These are phyloP conservation scores for Rhododendron ferrugineum DNA, from an alignment of 148 eudicot species.

Conservation along the genomic window DNA sequence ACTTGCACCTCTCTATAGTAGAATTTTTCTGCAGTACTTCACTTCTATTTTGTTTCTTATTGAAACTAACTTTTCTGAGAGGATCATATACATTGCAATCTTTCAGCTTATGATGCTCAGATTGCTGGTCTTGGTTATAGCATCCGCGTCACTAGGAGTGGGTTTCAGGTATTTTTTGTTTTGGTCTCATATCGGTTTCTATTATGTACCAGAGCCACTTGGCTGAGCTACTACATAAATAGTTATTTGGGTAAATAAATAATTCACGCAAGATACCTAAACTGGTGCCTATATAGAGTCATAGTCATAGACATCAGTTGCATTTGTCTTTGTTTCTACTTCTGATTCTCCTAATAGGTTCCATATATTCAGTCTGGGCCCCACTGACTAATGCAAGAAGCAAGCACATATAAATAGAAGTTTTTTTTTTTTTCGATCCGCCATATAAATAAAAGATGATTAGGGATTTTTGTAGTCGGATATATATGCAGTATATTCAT, in stretches of 20 bases:
- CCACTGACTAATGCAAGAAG: background rate
- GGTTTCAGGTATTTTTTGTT: constrained; percentile 64
- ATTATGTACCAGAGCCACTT: background rate
- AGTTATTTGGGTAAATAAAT: background rate
- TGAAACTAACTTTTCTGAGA: background rate
- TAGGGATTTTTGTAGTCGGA: background rate
- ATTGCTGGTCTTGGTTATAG: constrained; percentile 87
- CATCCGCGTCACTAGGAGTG: constrained; percentile 43
- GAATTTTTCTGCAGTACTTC: background rate
- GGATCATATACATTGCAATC: background rate
- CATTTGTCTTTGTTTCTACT: background rate
- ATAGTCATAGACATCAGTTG: background rate
- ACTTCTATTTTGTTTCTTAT: background rate
- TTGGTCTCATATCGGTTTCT: background rate
- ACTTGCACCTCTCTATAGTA: background rate
- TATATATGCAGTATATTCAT: background rate
- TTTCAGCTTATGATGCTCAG: constrained; percentile 91
- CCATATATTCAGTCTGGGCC: background rate
- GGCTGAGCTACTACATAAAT: background rate
- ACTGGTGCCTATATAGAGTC: background rate
- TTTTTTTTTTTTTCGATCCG: no score
- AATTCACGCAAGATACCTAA: background rate
- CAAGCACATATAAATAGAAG: background rate
- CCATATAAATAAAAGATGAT: background rate
- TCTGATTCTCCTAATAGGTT: background rate